phyloP scores from a whole-genome alignment of 192 early-diverging fungal genomes.

The Rhizophlyctis rosea region DNA sequence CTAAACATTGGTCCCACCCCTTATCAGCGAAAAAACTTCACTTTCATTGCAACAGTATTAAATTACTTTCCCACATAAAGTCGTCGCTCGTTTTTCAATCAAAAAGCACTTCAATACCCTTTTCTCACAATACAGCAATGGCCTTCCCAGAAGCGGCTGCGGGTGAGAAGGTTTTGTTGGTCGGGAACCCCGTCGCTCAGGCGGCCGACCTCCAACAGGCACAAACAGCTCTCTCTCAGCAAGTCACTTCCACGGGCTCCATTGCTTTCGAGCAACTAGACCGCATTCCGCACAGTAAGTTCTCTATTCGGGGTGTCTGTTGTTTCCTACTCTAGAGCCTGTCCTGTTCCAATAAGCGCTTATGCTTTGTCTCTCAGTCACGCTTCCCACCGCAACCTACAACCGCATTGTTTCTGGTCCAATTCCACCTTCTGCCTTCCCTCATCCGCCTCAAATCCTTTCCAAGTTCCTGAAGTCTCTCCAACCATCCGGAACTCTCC shows the following conservation, averaged over 20 bases:
- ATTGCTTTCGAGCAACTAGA: slow-evolving; percentile 87
- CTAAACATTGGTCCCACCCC: no score
- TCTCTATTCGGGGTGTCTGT: no score
- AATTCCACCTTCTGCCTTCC: slow-evolving; percentile 51
- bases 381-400: slow-evolving; percentile 49
- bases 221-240: slow-evolving; percentile 15
- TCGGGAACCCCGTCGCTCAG: slow-evolving; percentile 47
- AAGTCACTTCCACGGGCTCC: slow-evolving; percentile 49
- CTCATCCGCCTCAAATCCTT: slow-evolving; percentile 64
- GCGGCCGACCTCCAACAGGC: slow-evolving; percentile 23
- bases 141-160: background rate
- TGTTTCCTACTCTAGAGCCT: no score
- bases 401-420: slow-evolving; percentile 56
- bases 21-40: no score
- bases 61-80: no score
- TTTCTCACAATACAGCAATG: slow-evolving; percentile 3
- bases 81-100: no score
- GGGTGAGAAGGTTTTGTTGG: slow-evolving; percentile 36
- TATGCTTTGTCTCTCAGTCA: no score
- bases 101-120: no score
- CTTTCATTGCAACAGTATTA: no score
- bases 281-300: slow-evolving; percentile 54
- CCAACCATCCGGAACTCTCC: slow-evolving; percentile 62
- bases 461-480: slow-evolving; percentile 62
- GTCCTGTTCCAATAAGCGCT: no score